Conservation (phyloP, 306 rosid genomes). For the Psophocarpus tetragonolobus region DNA sequence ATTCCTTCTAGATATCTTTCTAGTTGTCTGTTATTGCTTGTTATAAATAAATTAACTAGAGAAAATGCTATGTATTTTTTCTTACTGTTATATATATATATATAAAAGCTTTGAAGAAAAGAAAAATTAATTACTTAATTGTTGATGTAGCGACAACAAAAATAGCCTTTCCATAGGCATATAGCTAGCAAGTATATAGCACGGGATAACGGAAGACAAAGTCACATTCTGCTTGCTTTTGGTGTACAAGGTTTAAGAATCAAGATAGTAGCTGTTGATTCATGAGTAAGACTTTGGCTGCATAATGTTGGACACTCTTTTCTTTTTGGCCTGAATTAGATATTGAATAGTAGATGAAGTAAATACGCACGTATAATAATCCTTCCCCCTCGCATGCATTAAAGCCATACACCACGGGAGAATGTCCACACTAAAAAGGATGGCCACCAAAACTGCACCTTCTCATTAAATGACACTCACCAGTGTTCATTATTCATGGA, state of each 20-base stretch:
- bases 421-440: constrained; percentile 28
- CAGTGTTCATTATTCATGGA: background rate
- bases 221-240: background rate
- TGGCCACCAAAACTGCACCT: background rate
- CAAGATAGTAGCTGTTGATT: background rate
- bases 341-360: constrained; percentile 44
- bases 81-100: background rate
- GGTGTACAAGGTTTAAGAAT: constrained; percentile 20
- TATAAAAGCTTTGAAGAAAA: background rate
- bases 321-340: constrained; percentile 32
- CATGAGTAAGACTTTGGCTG: constrained; percentile 39
- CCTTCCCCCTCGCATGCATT: background rate
- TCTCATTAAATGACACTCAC: background rate
- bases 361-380: constrained; percentile 35
- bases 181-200: background rate
- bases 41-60: background rate
- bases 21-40: background rate
- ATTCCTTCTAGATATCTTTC: background rate
- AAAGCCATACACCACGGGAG: constrained; percentile 26
- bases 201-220: constrained; percentile 16
- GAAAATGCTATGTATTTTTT: background rate
- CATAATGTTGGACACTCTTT: constrained; percentile 40
- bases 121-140: background rate
- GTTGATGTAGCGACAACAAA: background rate
- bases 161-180: constrained; percentile 1